These are phyloP conservation scores for Neocatenulostroma microsporum DNA, from an alignment of 2,329 filamentous ascomycete species.

Conservation along the genomic window DNA sequence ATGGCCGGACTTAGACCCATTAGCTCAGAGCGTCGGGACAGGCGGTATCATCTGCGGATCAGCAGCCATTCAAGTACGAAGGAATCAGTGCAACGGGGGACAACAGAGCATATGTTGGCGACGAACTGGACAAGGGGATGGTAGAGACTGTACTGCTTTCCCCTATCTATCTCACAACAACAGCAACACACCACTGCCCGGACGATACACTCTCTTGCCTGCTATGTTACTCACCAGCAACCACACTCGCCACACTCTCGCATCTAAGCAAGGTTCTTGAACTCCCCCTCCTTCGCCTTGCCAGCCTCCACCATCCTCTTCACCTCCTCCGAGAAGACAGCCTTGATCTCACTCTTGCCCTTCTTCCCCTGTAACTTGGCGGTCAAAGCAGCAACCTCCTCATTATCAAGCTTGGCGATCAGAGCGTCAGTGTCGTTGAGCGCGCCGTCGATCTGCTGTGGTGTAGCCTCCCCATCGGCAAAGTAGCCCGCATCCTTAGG, in stretches of 20 bases:
- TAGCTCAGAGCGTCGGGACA: too few species aligned
- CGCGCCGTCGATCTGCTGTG: constrained; percentile 75
- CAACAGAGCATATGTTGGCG: too few species aligned
- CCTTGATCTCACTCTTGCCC: constrained; percentile 76
- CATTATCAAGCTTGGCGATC: constrained; percentile 79
- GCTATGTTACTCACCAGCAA: too few species aligned
- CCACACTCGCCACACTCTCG: not conserved
- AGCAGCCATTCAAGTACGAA: too few species aligned
- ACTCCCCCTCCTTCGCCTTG: constrained; percentile 77
- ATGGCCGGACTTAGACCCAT: too few species aligned
- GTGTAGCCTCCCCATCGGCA: constrained; percentile 56
- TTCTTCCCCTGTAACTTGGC: constrained; percentile 70
- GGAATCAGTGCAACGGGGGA: too few species aligned
- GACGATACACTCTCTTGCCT: too few species aligned
- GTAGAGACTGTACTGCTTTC: too few species aligned
- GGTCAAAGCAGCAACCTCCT: constrained; percentile 80
- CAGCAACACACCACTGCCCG: too few species aligned
- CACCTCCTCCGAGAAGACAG: constrained; percentile 69
- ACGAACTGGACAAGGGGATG: too few species aligned
- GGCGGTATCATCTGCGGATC: too few species aligned
- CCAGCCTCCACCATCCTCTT: constrained; percentile 70
- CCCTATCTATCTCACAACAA: too few species aligned
- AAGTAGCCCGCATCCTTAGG: constrained; percentile 99
- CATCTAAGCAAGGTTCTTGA: constrained; percentile 48
- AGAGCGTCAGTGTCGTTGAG: constrained; percentile 79